Evolutionary conservation across 352 stramenopile species (phyloP).

Genomic region (Pythium utonaiense): DNA sequence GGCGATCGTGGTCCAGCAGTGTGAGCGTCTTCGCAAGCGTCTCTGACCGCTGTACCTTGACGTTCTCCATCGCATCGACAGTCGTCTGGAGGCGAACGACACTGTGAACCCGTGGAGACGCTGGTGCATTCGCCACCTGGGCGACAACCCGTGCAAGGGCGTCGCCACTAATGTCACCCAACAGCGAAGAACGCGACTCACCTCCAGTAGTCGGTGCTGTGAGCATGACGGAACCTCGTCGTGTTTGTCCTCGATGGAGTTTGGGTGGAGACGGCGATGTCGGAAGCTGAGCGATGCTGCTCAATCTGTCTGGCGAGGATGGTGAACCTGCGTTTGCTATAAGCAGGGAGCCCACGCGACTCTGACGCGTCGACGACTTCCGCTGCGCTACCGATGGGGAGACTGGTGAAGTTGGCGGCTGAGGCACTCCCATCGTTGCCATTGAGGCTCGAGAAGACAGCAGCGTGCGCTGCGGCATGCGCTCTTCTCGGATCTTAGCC

Average conservation of each 20-base stretch:
- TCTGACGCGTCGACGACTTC: background rate
- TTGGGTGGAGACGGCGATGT: background rate
- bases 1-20: constrained; percentile 46
- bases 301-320: background rate
- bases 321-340: background rate
- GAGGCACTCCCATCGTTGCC: background rate
- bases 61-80: constrained; percentile 40
- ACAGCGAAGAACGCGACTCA: background rate
- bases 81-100: constrained; percentile 52
- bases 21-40: constrained; percentile 37
- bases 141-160: constrained; percentile 12
- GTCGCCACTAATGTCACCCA: constrained; percentile 7
- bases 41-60: constrained; percentile 36
- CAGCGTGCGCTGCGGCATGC: constrained; percentile 32
- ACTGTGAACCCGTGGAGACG: constrained; percentile 27
- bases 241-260: background rate
- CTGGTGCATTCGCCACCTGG: background rate
- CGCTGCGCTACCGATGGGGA: background rate
- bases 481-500: constrained; percentile 38
- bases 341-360: background rate
- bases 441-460: constrained; percentile 17
- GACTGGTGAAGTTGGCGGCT: background rate
- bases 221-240: constrained; percentile 14
- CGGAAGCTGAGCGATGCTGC: background rate
- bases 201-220: background rate